Percentiles rank a stretch among this genome's conserved stretches.
Evolutionary conservation across 805 yeast genomes (phyloP).

Genomic region (Jamesozyma piceae): DNA sequence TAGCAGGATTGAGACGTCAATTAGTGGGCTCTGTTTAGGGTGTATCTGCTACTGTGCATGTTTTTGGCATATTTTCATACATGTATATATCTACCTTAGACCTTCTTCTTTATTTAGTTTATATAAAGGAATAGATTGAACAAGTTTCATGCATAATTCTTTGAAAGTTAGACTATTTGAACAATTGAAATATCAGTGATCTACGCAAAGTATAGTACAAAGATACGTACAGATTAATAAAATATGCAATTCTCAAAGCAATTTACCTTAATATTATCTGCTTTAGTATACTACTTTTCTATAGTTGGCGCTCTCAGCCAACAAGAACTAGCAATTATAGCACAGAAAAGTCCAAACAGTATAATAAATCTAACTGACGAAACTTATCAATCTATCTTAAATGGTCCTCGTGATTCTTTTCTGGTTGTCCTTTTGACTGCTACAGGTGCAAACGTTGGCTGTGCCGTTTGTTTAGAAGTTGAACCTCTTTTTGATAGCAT

Average conservation of each 20-base stretch:
- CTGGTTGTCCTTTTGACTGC: conserved; percentile 69
- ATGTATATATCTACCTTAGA: too few relatives aligned
- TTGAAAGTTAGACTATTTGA: too few relatives aligned
- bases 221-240: too few relatives aligned
- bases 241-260: neutral
- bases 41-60: too few relatives aligned
- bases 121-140: too few relatives aligned
- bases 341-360: conserved; percentile 27
- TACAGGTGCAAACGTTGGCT: conserved; percentile 60
- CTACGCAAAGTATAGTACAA: too few relatives aligned
- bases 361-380: conserved; percentile 46
- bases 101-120: too few relatives aligned
- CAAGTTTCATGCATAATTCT: too few relatives aligned
- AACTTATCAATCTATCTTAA: conserved; percentile 47
- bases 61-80: too few relatives aligned
- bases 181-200: too few relatives aligned
- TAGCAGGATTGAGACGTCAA: too few relatives aligned
- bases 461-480: conserved; percentile 62
- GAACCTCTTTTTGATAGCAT: conserved; percentile 54
- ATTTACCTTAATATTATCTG: neutral
- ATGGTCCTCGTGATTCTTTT: conserved; percentile 59
- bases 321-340: conserved; percentile 19
- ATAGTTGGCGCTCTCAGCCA: conserved; percentile 3
- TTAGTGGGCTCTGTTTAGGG: too few relatives aligned
- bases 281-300: neutral